Evolutionary conservation across 163 green algal genomes (phyloP).

Genomic region (Prototheca cutis): DNA sequence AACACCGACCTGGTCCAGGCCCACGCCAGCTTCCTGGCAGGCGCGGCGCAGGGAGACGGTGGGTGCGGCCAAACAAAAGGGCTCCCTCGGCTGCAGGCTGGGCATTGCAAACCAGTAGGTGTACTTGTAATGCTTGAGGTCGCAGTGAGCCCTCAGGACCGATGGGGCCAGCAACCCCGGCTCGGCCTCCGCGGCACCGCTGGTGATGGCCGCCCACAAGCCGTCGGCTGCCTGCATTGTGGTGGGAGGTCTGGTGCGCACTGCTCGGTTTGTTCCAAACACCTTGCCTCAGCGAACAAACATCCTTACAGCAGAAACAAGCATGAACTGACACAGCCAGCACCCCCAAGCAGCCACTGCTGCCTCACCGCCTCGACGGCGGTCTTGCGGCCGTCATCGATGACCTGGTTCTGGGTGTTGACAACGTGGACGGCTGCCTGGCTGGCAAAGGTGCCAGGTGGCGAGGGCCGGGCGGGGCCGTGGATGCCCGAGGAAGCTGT

Average conservation of each 20-base stretch:
- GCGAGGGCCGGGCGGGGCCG: no score
- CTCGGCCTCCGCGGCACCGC: slow-evolving; percentile 47
- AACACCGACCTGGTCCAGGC: no score
- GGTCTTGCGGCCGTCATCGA: slow-evolving; percentile 27
- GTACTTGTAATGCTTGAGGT: slow-evolving; percentile 85
- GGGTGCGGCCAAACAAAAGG: slow-evolving; percentile 27
- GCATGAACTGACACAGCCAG: no score
- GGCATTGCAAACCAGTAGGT: slow-evolving; percentile 75
- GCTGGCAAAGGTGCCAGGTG: slow-evolving; percentile 1
- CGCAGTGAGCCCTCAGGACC: slow-evolving; percentile 63
- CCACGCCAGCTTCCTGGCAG: no score
- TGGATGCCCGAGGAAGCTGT: slow-evolving; percentile 12
- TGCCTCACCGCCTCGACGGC: slow-evolving; percentile 23
- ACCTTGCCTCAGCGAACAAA: no score
- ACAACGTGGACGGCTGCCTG: slow-evolving; percentile 39
- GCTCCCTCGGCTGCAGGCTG: slow-evolving; percentile 55
- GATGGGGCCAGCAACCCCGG: slow-evolving; percentile 56
- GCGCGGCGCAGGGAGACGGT: not conserved
- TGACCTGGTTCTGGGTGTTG: slow-evolving; percentile 64
- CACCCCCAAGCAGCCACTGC: not conserved
- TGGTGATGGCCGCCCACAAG: slow-evolving; percentile 62
- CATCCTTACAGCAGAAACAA: no score
- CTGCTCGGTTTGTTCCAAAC: no score
- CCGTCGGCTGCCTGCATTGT: slow-evolving; percentile 15
- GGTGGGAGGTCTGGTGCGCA: no score